phyloP scores from a whole-genome alignment of 1,284 basidiomycete species.

The Puccinia novopanici region DNA sequence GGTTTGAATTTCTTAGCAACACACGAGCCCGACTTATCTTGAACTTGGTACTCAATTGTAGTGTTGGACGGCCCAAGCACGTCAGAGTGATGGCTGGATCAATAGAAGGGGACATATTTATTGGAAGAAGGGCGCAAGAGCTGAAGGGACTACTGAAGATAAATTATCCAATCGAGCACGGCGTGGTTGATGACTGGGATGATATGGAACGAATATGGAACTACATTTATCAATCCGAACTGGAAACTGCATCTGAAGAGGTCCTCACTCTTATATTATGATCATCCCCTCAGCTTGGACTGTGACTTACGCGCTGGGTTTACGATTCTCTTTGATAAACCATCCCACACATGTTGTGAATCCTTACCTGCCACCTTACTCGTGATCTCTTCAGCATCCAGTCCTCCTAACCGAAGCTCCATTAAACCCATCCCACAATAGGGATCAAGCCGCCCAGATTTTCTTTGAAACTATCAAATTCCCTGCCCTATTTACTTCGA shows the following conservation, averaged over 20 bases:
- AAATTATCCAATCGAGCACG: slow-evolving; percentile 89
- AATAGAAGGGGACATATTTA: slow-evolving; percentile 87
- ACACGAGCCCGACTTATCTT: not conserved
- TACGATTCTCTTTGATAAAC: not conserved
- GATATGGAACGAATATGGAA: slow-evolving; percentile 98
- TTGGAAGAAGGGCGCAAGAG: slow-evolving; percentile 89
- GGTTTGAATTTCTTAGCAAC: not conserved
- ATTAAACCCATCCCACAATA: slow-evolving; percentile 87
- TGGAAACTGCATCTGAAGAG: slow-evolving; percentile 92
- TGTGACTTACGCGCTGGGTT: slow-evolving; percentile 4
- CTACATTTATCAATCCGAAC: slow-evolving; percentile 91
- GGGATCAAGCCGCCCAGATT: slow-evolving; percentile 92
- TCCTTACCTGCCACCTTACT: not conserved
- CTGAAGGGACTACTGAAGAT: slow-evolving; percentile 90
- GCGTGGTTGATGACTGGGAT: slow-evolving; percentile 82
- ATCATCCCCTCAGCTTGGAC: slow-evolving; percentile 24
- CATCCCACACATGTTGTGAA: not conserved
- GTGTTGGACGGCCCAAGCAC: slow-evolving; percentile 93
- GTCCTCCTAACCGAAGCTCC: slow-evolving; percentile 93
- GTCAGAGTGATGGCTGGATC: slow-evolving; percentile 92
- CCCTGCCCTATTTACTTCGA: slow-evolving; percentile 91
- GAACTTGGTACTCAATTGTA: slow-evolving; percentile 58
- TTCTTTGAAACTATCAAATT: slow-evolving; percentile 99
- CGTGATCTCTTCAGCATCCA: slow-evolving; percentile 71
- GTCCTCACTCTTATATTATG: slow-evolving; percentile 62